Conservation (phyloP, 78 protist species). For the Trichosphaerium sp. region DNA sequence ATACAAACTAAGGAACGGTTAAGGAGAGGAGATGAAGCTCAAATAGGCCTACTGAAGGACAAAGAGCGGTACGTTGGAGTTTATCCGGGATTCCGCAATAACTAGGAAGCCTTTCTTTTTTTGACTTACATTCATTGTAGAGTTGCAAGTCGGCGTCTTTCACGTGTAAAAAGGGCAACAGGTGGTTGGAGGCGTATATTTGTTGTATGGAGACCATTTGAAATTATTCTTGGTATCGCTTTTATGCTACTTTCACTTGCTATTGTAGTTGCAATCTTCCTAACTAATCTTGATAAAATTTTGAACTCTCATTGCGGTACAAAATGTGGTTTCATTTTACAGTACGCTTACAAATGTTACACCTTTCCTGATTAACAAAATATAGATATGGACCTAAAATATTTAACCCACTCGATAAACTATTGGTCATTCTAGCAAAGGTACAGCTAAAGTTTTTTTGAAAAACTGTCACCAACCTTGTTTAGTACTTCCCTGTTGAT, state of each 20-base stretch:
- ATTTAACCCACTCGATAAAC: slow-evolving; percentile 44
- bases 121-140: no score
- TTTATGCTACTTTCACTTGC: slow-evolving; percentile 26
- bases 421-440: slow-evolving; percentile 21
- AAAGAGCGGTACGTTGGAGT: slow-evolving; percentile 15
- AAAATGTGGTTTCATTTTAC: neutral
- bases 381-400: no score
- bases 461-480: neutral
- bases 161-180: no score
- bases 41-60: neutral
- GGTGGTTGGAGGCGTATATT: neutral
- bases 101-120: neutral
- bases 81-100: neutral
- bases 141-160: neutral
- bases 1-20: slow-evolving; percentile 20
- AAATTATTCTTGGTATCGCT: slow-evolving; percentile 41
- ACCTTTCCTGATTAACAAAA: no score
- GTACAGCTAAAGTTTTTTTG: neutral
- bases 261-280: slow-evolving; percentile 16
- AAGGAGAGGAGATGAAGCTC: slow-evolving; percentile 21
- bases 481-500: slow-evolving; percentile 50
- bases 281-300: slow-evolving; percentile 19
- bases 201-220: slow-evolving; percentile 15
- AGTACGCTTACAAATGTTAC: no score
- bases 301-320: neutral